These are phyloP conservation scores for Fusarium agapanthi DNA, from an alignment of 2,329 filamentous ascomycete species.

Conservation along the genomic window DNA sequence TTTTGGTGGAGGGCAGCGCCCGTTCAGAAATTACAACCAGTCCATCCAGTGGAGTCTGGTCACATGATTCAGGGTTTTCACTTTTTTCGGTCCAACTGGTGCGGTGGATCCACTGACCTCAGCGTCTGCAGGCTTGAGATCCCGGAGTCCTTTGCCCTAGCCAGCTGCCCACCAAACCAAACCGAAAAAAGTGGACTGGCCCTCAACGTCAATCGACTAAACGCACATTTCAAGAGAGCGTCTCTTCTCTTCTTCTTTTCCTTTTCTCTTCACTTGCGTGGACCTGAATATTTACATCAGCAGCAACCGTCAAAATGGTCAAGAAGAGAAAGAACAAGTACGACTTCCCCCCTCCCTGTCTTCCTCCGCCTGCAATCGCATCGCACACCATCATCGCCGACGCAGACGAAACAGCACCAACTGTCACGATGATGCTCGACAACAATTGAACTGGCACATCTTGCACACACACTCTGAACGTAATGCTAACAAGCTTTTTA, in stretches of 20 bases:
- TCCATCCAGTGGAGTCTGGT: slow-evolving; percentile 23
- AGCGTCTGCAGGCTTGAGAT: not conserved
- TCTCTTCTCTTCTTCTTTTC: slow-evolving; percentile 27
- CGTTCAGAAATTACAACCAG: slow-evolving; percentile 40
- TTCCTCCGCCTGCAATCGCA: slow-evolving; percentile 22
- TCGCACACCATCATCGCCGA: slow-evolving; percentile 26
- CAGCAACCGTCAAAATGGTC: slow-evolving; percentile 71
- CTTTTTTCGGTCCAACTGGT: not conserved
- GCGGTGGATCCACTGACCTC: not conserved
- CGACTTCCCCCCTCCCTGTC: slow-evolving; percentile 42
- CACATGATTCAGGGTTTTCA: slow-evolving; percentile 46
- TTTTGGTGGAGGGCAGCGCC: slow-evolving; percentile 44
- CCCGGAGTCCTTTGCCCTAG: slow-evolving; percentile 33
- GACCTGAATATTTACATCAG: slow-evolving; percentile 47
- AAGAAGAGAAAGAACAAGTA: slow-evolving; percentile 79
- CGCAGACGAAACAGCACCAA: slow-evolving; percentile 22
- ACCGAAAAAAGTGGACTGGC: slow-evolving; percentile 26
- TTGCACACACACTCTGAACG: not conserved
- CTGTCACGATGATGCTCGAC: slow-evolving; percentile 9
- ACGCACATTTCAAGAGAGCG: slow-evolving; percentile 47
- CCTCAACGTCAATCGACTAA: slow-evolving; percentile 39
- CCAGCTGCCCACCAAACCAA: slow-evolving; percentile 5
- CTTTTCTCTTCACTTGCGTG: slow-evolving; percentile 39
- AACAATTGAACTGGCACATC: slow-evolving; percentile 7
- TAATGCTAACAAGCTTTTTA: slow-evolving; percentile 28